Base-by-base conservation (phyloP, 108 stramenopile species). In the Nannochloropsis gaditana region DNA sequence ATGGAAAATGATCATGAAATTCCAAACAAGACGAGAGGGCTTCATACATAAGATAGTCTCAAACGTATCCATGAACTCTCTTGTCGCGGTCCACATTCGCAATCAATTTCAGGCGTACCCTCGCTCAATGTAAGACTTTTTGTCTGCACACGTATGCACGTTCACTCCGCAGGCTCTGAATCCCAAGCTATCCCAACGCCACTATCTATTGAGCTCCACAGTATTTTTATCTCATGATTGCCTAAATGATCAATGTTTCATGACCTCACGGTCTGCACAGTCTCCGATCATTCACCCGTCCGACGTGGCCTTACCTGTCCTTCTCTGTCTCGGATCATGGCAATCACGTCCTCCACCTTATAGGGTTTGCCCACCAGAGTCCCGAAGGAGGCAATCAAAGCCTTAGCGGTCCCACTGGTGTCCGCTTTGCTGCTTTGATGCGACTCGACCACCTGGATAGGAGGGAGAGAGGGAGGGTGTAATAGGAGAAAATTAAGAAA, bases 391-490 rank as follows among this genome's bases (percentile, higher is more conserved):
- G 90, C 92, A 83, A 96, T 94, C 11, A 99, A 93, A 11, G 96
- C 97, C 91, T 96, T 97, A 83, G 98, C 98, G 44, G 98, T 99
- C 11, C 98, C 98, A 41, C 94, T 95, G 5, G 98, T 99, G 88
- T 99, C 98, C 59, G 95, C 96, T 90, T 99, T 99, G 44, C 93
- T 95, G 85, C 94, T 94, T 91, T 99, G 98, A 86, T 99, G 98
- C 80, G 94, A 94, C 89, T 99, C 98, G 19, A 86, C 93, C 42
- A 90, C 87, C 87, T 89, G 85, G 17, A 21, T 19, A 11, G 11
- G n/a, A 9, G 21, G 73, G 73, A 21, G 45, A 5, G 73, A 41
- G 73, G 59, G 45, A 21, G 50, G 45, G 45, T 21, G 59, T 2
- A n/a, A 73, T 15, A n/a, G 6, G n/a, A 6, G 59, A 15, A 15